Evolutionary conservation across 2,329 filamentous ascomycete species (phyloP).

Genomic region (Diaporthe vaccinii): DNA sequence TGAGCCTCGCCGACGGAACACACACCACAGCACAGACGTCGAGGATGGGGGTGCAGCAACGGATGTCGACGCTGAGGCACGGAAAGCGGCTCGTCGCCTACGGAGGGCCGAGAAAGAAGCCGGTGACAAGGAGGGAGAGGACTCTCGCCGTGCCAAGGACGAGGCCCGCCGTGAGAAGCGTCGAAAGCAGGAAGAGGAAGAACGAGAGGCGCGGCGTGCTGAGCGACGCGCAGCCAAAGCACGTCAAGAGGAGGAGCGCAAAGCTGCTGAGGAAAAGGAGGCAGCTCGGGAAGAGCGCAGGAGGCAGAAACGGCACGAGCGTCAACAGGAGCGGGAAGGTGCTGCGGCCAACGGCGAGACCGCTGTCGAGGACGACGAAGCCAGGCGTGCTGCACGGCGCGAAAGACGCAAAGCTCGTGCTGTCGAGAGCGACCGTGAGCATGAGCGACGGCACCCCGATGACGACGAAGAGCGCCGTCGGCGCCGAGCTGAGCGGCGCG

Average conservation of each 20-base stretch:
- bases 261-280: slow-evolving; percentile 59
- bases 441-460: slow-evolving; percentile 1
- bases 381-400: slow-evolving; percentile 54
- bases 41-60: slow-evolving; percentile 66
- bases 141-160: slow-evolving; percentile 69
- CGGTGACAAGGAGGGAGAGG: slow-evolving; percentile 63
- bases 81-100: slow-evolving; percentile 73
- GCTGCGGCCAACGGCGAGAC: slow-evolving; percentile 61
- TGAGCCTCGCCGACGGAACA: slow-evolving; percentile 64
- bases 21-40: slow-evolving; percentile 64
- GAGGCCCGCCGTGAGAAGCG: slow-evolving; percentile 69
- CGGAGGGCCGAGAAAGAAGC: slow-evolving; percentile 64
- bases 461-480: slow-evolving; percentile 68
- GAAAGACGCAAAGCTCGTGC: slow-evolving; percentile 64
- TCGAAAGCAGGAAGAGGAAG: slow-evolving; percentile 69
- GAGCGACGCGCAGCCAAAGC: slow-evolving; percentile 65
- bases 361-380: slow-evolving; percentile 39
- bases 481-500: slow-evolving; percentile 66
- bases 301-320: slow-evolving; percentile 51
- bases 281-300: slow-evolving; percentile 52
- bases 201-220: slow-evolving; percentile 70
- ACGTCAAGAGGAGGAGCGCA: slow-evolving; percentile 64
- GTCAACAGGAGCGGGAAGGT: slow-evolving; percentile 60
- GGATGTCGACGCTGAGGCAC: slow-evolving; percentile 72
- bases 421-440: slow-evolving; percentile 51